phyloP scores from a whole-genome alignment of 805 yeast genomes.

The Cyberlindnera euphorbiae region DNA sequence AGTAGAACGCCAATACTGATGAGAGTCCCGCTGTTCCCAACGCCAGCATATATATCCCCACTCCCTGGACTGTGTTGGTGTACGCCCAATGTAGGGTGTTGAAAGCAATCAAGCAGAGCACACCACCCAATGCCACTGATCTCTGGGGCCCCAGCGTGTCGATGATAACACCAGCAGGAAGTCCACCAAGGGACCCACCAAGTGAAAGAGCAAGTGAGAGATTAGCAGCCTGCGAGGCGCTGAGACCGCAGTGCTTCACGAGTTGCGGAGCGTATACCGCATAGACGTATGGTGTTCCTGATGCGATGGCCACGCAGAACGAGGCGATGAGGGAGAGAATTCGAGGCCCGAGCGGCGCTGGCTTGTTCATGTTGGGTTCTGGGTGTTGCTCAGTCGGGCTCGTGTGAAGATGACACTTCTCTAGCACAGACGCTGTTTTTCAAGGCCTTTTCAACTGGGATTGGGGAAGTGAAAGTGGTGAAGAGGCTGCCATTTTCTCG shows the following conservation, averaged over 20 bases:
- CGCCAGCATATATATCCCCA: conserved; percentile 41
- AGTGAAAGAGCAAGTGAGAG: conserved; percentile 57
- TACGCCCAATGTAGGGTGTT: conserved; percentile 45
- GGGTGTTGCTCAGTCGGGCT: too few species aligned
- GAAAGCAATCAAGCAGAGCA: conserved; percentile 52
- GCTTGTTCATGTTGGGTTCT: too few species aligned
- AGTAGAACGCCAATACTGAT: conserved; percentile 54
- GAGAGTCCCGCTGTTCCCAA: conserved; percentile 60
- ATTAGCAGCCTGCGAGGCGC: conserved; percentile 58
- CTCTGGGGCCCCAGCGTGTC: conserved; percentile 54
- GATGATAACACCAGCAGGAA: conserved; percentile 65
- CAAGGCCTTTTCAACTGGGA: too few species aligned
- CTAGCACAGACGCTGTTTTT: too few species aligned
- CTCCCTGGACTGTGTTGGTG: conserved; percentile 32
- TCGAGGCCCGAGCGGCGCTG: conserved; percentile 11
- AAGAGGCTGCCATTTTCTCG: too few species aligned
- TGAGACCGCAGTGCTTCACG: conserved; percentile 48
- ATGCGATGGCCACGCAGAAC: conserved; percentile 51
- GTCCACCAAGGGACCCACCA: conserved; percentile 67
- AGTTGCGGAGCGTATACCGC: conserved; percentile 77
- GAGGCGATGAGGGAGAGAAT: conserved; percentile 18
- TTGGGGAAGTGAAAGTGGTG: too few species aligned
- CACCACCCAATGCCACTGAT: conserved; percentile 52
- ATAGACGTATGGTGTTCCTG: conserved; percentile 73
- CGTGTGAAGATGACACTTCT: too few species aligned